A percentile compares a stretch with the other conserved stretches of the same genome.
These are phyloP conservation scores for Coprinopsis cinerea DNA, from an alignment of 768 basidiomycete species.

Conservation along the genomic window DNA sequence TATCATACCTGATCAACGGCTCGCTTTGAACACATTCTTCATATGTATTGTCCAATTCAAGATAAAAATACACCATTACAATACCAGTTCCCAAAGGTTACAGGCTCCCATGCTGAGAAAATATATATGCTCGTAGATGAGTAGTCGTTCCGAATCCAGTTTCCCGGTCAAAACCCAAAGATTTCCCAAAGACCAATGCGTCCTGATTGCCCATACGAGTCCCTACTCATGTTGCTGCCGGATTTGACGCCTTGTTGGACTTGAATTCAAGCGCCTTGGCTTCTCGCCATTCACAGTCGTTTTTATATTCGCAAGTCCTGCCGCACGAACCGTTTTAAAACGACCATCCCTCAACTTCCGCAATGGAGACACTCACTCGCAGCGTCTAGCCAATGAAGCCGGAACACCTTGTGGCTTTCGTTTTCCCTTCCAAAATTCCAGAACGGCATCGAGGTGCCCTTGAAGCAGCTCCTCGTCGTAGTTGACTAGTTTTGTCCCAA, in stretches of 20 bases:
- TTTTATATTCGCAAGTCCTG: conserved; percentile 35
- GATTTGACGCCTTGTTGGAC: neutral
- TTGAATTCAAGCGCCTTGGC: conserved; percentile 38
- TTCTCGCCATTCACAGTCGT: conserved; percentile 80
- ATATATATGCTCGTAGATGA: too few species aligned
- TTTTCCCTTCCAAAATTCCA: conserved; percentile 74
- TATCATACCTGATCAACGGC: too few species aligned
- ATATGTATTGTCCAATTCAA: too few species aligned
- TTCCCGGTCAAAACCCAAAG: neutral
- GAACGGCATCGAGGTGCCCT: conserved; percentile 42
- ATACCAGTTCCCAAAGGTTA: too few species aligned
- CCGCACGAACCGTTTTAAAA: neutral
- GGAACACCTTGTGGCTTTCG: conserved; percentile 69
- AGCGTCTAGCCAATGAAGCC: conserved; percentile 51
- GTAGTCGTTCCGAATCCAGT: neutral
- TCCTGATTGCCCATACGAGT: too few species aligned
- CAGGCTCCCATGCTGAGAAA: too few species aligned
- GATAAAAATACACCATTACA: too few species aligned
- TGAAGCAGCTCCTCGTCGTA: conserved; percentile 52
- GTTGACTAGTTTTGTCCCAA: conserved; percentile 59
- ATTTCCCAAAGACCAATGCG: too few species aligned
- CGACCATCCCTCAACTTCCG: neutral
- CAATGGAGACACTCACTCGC: conserved; percentile 66
- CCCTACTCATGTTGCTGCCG: neutral
- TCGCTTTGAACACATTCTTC: too few species aligned